Evolutionary conservation across 2,329 filamentous ascomycete genomes (phyloP).

Genomic region (Ascochyta rabiei): DNA sequence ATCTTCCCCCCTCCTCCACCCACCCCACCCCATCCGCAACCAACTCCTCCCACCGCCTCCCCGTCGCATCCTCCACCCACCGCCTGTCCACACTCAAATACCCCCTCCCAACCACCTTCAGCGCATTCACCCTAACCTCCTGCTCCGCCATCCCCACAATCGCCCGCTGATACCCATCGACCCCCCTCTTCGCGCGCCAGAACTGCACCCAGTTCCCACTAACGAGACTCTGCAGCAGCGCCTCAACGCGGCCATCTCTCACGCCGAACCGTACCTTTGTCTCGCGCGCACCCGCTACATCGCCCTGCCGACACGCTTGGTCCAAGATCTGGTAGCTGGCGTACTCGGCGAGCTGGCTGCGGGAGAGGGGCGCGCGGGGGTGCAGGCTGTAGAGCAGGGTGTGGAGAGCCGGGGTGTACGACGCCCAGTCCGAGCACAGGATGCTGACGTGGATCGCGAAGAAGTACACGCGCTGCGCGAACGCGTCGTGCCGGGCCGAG

Average conservation of each 20-base stretch:
- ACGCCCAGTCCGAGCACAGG: constrained; percentile 79
- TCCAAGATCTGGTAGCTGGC: constrained; percentile 84
- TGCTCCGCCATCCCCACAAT: constrained; percentile 83
- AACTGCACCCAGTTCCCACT: constrained; percentile 85
- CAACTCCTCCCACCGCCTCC: constrained; percentile 74
- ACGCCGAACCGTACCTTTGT: constrained; percentile 67
- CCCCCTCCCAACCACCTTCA: constrained; percentile 84
- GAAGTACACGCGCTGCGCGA: constrained; percentile 87
- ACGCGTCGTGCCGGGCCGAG: constrained; percentile 74
- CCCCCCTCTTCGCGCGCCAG: constrained; percentile 70
- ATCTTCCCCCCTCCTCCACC: constrained; percentile 73
- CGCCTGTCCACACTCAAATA: constrained; percentile 75
- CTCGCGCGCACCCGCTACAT: constrained; percentile 75
- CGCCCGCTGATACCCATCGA: constrained; percentile 80
- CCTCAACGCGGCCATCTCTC: constrained; percentile 70
- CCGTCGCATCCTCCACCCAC: constrained; percentile 73
- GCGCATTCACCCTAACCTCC: constrained; percentile 72
- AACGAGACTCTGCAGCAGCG: constrained; percentile 71
- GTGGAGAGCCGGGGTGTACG: constrained; percentile 85
- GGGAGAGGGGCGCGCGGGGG: constrained; percentile 68
- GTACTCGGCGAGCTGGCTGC: constrained; percentile 78
- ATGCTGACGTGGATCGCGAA: constrained; percentile 89
- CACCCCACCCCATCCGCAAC: constrained; percentile 79
- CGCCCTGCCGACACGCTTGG: constrained; percentile 79
- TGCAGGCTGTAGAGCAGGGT: constrained; percentile 79